Percentiles rank a stretch among this genome's conserved stretches.
Conservation (phyloP, 192 early-diverging fungal species). For the Backusella psychrophila region DNA sequence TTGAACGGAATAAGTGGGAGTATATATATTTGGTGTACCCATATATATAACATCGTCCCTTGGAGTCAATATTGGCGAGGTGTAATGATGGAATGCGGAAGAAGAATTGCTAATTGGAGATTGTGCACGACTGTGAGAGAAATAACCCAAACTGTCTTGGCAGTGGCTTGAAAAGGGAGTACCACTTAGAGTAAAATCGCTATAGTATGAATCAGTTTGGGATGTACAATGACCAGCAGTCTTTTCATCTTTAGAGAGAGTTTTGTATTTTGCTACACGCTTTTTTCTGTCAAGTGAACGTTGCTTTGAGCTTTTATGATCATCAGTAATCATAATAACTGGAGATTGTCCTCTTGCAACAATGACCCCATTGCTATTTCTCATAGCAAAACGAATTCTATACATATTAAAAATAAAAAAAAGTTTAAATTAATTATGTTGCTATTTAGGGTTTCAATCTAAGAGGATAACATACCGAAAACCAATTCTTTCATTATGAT, state of each 20-base stretch:
- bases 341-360: constrained; percentile 84
- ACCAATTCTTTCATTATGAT: constrained; percentile 89
- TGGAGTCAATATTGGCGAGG: not conserved
- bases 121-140: not conserved
- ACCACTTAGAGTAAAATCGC: not conserved
- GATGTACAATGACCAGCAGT: not conserved
- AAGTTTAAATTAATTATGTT: not conserved
- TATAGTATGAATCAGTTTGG: not conserved
- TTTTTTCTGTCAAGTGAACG: constrained; percentile 7
- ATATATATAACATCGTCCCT: not conserved
- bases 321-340: constrained; percentile 95
- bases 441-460: not conserved
- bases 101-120: not conserved
- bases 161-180: not conserved
- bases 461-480: constrained; percentile 44
- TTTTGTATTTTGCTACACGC: constrained; percentile 1
- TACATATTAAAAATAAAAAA: not conserved
- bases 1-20: not conserved
- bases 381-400: constrained; percentile 74
- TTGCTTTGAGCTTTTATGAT: constrained; percentile 83
- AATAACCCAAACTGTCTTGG: not conserved
- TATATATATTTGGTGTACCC: not conserved
- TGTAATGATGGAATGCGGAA: not conserved
- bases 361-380: constrained; percentile 59
- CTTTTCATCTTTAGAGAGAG: not conserved